These are phyloP conservation scores for Priceomyces medius DNA, from an alignment of 805 yeast species.

Conservation along the genomic window DNA sequence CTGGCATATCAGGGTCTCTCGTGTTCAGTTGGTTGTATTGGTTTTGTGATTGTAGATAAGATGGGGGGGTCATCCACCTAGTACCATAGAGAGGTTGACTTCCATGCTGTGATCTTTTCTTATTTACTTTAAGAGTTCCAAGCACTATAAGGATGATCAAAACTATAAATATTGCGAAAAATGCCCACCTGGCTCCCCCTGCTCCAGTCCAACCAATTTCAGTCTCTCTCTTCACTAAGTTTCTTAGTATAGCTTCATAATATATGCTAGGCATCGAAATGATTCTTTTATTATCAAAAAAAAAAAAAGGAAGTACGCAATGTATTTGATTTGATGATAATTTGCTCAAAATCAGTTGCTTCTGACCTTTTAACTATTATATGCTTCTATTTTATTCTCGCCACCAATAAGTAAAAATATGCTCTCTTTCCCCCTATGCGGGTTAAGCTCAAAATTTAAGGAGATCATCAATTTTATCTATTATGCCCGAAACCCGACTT, in stretches of 20 bases:
- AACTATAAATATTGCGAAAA: slow-evolving; percentile 59
- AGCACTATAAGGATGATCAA: slow-evolving; percentile 46
- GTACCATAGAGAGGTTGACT: slow-evolving; percentile 69
- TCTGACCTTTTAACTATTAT: background rate
- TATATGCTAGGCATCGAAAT: slow-evolving; percentile 2
- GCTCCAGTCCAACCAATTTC: slow-evolving; percentile 14
- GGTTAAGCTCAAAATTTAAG: background rate
- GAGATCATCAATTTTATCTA: slow-evolving; percentile 5
- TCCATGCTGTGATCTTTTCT: slow-evolving; percentile 48
- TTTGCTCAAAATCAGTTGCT: too few relatives aligned
- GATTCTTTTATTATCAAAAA: background rate
- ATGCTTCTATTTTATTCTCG: background rate
- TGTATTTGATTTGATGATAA: too few relatives aligned
- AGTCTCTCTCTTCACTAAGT: slow-evolving; percentile 13
- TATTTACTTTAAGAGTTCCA: slow-evolving; percentile 55
- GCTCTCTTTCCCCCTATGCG: background rate
- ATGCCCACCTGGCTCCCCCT: slow-evolving; percentile 58
- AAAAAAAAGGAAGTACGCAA: too few relatives aligned
- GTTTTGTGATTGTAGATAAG: slow-evolving; percentile 64
- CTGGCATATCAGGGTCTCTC: slow-evolving; percentile 41
- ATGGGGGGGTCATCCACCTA: slow-evolving; percentile 85
- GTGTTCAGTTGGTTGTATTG: slow-evolving; percentile 43
- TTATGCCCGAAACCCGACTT: slow-evolving; percentile 1
- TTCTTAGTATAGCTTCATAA: background rate
- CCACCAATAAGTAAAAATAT: background rate